phyloP scores from a whole-genome alignment of 495 filamentous ascomycete genomes.

The Tuber umbilicatum region DNA sequence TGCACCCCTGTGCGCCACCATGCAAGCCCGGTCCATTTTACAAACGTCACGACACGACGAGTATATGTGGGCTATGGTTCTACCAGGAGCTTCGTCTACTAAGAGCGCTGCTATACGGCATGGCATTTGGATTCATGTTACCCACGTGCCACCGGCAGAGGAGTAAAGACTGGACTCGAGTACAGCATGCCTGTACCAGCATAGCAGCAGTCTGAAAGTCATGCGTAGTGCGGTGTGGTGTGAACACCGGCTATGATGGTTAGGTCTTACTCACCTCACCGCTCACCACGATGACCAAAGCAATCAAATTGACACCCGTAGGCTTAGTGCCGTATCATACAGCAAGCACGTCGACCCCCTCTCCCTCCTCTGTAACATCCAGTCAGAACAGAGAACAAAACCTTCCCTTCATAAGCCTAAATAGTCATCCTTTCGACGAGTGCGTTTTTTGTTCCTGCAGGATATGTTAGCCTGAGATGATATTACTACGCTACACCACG shows the following conservation, averaged over 20 bases:
- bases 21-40: too few relatives aligned
- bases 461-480: neutral
- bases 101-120: neutral
- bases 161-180: too few relatives aligned
- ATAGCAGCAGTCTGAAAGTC: neutral
- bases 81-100: neutral
- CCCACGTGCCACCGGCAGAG: too few relatives aligned
- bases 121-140: neutral
- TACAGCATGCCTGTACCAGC: neutral
- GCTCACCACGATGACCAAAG: neutral
- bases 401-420: neutral
- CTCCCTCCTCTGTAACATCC: neutral
- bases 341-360: too few relatives aligned
- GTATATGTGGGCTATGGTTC: neutral
- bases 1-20: too few relatives aligned
- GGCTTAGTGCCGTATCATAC: neutral
- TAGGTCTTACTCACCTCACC: neutral
- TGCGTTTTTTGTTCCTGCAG: neutral
- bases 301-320: neutral
- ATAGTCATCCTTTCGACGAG: neutral
- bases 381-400: neutral
- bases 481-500: neutral
- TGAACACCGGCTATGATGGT: neutral
- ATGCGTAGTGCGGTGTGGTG: neutral
- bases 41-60: too few relatives aligned